Evolutionary conservation across 2,329 filamentous ascomycete genomes (phyloP), one percentile per base, ranked within the genome.

Genomic region (Aurifilum marmelostoma): DNA sequence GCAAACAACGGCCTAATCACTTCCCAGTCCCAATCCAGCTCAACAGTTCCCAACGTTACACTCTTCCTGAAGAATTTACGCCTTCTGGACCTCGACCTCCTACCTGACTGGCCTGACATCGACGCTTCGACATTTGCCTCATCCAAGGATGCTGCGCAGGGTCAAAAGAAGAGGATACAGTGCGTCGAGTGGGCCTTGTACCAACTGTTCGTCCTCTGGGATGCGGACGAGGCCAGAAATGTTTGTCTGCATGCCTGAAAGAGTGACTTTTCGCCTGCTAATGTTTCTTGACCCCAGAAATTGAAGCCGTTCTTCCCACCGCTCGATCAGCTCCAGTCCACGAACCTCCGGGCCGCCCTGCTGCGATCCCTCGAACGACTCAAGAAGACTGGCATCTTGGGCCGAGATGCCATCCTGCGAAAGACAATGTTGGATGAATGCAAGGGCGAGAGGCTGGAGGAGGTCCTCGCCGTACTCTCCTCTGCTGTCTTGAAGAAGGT

Each of bases 371-470:
- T 99, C 66, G 92, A 95, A 72, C 90, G 93, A 65, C 84, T 93
- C 70, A 98, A 98, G 83, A 97, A 97, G 82, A 92, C 89, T 80
- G 94, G 94, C 39, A 83, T 91, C 0, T 83, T 98, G 11, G 92
- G 93, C 3, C 86, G 92, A 63, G 94, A 97, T 75, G 87, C 88
- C 0, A 87, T 97, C 0, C 81, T 98, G 41, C 89, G 96, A 65
- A 97, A 97, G 82, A 97, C 93, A 0, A 97, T 97, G 92, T 83
- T 99, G 65, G 96, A 99, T 77, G 95, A 99, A 75, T 99, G 96
- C 81, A 94, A 92, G 73, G 95, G 95, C 7, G 94, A 97, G 67
- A 90, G 93, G 72, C 88, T 98, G 67, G 94, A 94, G 77, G 96
- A 99, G 76, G 82, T 97, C 1, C 84, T 98, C 37, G 89, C 93